A percentile compares a stretch with the other conserved stretches of the same genome.
Evolutionary conservation across 2,329 filamentous ascomycete species (phyloP).

Genomic region (Cladosporium austrohemisphaericum): DNA sequence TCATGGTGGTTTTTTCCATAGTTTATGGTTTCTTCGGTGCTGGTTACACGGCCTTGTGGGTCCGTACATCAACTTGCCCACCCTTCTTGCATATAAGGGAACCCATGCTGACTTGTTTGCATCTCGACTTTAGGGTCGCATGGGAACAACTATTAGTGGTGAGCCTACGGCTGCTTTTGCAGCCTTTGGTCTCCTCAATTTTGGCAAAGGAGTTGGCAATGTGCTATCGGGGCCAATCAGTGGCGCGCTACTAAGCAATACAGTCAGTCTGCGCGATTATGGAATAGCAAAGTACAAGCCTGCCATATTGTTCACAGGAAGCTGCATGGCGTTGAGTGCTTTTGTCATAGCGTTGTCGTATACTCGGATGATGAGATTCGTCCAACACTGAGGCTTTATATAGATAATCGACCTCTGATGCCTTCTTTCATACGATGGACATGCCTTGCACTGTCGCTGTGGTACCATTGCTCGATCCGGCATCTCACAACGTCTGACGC

Average conservation of each 20-base stretch:
- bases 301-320: conserved; percentile 24
- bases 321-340: conserved; percentile 21
- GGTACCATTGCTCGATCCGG: too few species aligned
- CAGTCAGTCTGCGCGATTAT: conserved; percentile 13
- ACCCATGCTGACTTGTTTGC: neutral
- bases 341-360: conserved; percentile 12
- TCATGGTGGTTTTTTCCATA: conserved; percentile 40
- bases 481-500: too few species aligned
- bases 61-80: neutral
- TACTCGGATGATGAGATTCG: neutral
- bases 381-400: neutral
- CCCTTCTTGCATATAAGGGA: rapidly evolving
- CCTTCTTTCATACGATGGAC: too few species aligned
- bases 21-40: conserved; percentile 46
- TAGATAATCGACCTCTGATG: too few species aligned
- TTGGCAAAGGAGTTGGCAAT: conserved; percentile 28
- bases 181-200: conserved; percentile 25
- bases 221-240: conserved; percentile 27
- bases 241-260: conserved; percentile 19
- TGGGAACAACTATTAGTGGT: conserved; percentile 24
- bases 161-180: conserved; percentile 23
- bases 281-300: conserved; percentile 18
- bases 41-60: conserved; percentile 36
- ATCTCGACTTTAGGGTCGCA: conserved; percentile 19
- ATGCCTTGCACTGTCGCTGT: too few species aligned